Conservation (phyloP, 2,329 filamentous ascomycete species). For the Biscogniauxia marginata region DNA sequence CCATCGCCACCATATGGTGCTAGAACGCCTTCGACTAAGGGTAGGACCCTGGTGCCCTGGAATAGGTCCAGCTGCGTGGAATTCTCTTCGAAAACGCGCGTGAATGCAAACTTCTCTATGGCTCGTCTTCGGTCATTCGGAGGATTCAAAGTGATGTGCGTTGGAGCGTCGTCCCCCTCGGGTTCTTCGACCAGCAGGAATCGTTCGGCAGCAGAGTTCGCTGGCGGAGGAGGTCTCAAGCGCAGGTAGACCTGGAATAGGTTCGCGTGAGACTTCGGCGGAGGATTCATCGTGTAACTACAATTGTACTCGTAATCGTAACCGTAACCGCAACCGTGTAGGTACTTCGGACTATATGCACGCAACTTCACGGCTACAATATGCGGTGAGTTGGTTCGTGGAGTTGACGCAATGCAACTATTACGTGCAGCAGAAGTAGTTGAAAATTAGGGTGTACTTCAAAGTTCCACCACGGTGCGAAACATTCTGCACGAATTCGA, state of each 20-base stretch:
- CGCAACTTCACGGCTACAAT: not conserved
- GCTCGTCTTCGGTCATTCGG: constrained; percentile 83
- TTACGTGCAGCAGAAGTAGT: not conserved
- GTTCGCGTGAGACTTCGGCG: constrained; percentile 47
- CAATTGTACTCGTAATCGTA: no score
- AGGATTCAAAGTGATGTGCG: constrained; percentile 75
- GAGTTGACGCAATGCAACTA: not conserved
- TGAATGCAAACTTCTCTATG: constrained; percentile 93
- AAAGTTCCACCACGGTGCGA: not conserved
- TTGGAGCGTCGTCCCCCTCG: constrained; percentile 47
- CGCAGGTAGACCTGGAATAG: constrained; percentile 93
- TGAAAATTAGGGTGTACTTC: not conserved
- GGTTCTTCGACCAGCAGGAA: constrained; percentile 76
- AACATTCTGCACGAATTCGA: not conserved
- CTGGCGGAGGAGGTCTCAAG: constrained; percentile 64
- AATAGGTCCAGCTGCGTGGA: constrained; percentile 86
- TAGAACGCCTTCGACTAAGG: constrained; percentile 78
- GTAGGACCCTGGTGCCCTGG: constrained; percentile 70
- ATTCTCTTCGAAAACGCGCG: constrained; percentile 85
- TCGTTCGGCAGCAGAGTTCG: constrained; percentile 53
- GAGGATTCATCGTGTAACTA: constrained; percentile 41
- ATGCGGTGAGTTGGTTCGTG: not conserved
- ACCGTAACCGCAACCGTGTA: no score
- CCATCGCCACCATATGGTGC: constrained; percentile 71
- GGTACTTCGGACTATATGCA: not conserved